phyloP scores from a whole-genome alignment of 202 grass and related monocot species.

The Carex arenaria region DNA sequence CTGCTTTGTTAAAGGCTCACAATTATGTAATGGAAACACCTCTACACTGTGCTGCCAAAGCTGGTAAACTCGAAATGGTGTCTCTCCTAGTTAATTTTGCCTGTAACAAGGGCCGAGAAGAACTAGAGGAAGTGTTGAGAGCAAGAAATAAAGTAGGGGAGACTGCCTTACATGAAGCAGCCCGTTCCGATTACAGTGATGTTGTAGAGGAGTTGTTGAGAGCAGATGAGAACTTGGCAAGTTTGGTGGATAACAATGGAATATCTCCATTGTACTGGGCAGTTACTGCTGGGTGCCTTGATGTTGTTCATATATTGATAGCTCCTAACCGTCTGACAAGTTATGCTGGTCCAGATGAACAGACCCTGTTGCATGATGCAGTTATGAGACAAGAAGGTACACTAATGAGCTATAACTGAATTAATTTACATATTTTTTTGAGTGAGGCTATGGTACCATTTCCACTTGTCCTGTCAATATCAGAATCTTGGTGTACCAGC shows the following conservation, averaged over 20 bases:
- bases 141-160: constrained; percentile 11
- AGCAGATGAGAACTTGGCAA: neutral
- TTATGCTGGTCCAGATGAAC: constrained; percentile 24
- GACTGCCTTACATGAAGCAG: constrained; percentile 35
- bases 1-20: neutral
- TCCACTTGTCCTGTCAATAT: too few species aligned
- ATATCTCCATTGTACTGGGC: constrained; percentile 32
- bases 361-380: constrained; percentile 30
- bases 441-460: neutral
- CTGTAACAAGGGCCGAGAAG: neutral
- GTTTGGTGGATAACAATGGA: neutral
- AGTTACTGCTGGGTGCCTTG: accelerated
- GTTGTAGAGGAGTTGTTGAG: neutral
- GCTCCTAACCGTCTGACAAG: neutral
- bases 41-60: neutral
- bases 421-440: neutral
- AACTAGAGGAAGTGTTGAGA: neutral
- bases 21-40: neutral
- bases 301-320: neutral
- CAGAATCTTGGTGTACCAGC: too few species aligned
- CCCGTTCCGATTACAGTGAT: neutral
- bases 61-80: neutral
- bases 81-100: neutral
- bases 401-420: too few species aligned
- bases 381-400: neutral